A percentile compares a stretch with the other conserved stretches of the same genome.
phyloP scores from a whole-genome alignment of 768 basidiomycete species.

The Rhizopogon rudus region DNA sequence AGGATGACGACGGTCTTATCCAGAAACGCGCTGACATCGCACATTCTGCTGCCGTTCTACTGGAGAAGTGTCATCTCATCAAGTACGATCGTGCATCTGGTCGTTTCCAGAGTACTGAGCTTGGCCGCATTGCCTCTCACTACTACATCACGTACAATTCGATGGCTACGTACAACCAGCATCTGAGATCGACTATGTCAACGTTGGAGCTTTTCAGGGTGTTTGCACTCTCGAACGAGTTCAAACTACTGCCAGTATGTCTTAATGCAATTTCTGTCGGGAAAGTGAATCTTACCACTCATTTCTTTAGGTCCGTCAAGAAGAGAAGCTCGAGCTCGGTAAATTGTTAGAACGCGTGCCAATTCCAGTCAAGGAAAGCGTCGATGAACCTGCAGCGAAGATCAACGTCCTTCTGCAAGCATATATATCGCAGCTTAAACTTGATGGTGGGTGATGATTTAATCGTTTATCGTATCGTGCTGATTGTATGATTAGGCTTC shows the following conservation, averaged over 20 bases:
- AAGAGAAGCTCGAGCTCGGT: constrained; percentile 84
- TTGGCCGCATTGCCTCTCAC: constrained; percentile 91
- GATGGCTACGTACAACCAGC: constrained; percentile 96
- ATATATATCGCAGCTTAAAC: constrained; percentile 89
- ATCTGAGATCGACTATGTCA: constrained; percentile 82
- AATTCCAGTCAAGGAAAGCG: constrained; percentile 94
- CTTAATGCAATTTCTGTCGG: neutral
- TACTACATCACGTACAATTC: constrained; percentile 94
- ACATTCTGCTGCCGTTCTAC: constrained; percentile 87
- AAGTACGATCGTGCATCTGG: constrained; percentile 91
- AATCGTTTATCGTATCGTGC: neutral
- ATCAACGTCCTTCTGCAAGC: constrained; percentile 95
- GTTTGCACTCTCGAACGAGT: constrained; percentile 93
- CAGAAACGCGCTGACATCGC: constrained; percentile 94
- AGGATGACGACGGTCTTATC: constrained; percentile 74
- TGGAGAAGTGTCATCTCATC: constrained; percentile 92
- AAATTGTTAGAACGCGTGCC: constrained; percentile 93
- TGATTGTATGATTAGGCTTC: constrained; percentile 44
- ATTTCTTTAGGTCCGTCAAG: constrained; percentile 52
- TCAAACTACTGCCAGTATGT: constrained; percentile 79
- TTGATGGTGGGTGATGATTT: constrained; percentile 54
- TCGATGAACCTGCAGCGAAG: constrained; percentile 95
- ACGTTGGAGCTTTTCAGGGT: constrained; percentile 90
- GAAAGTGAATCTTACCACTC: neutral
- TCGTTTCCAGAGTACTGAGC: constrained; percentile 87